These are phyloP conservation scores for Verticillium dahliae DNA, from an alignment of 2,329 filamentous ascomycete genomes.

Conservation along the genomic window DNA sequence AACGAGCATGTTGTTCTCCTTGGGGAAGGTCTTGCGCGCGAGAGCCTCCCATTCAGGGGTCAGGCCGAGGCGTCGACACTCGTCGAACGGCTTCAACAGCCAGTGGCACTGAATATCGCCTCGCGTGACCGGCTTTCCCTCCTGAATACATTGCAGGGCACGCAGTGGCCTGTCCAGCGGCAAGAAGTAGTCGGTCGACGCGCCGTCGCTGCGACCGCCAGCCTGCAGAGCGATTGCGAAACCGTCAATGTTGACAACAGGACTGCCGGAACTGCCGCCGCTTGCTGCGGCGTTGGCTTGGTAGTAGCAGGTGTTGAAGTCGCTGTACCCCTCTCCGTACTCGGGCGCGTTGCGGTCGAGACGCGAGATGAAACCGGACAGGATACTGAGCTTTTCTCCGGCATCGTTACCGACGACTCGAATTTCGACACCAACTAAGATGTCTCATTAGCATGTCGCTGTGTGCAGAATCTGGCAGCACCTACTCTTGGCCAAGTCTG, in stretches of 20 bases:
- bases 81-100: conserved; percentile 94
- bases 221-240: conserved; percentile 89
- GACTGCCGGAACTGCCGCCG: conserved; percentile 95
- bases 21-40: conserved; percentile 76
- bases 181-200: conserved; percentile 95
- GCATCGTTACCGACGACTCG: conserved; percentile 97
- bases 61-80: conserved; percentile 84
- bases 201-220: conserved; percentile 86
- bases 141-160: conserved; percentile 78
- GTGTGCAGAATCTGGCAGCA: background rate
- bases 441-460: conserved; percentile 9
- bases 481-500: conserved; percentile 68
- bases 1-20: conserved; percentile 94
- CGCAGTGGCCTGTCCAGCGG: conserved; percentile 85
- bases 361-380: conserved; percentile 94
- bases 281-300: conserved; percentile 96
- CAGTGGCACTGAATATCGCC: conserved; percentile 99
- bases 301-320: conserved; percentile 95
- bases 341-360: conserved; percentile 95
- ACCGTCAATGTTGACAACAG: conserved; percentile 92
- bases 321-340: conserved; percentile 95
- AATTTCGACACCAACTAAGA: conserved; percentile 78
- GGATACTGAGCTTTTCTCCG: conserved; percentile 94
- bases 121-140: conserved; percentile 68
- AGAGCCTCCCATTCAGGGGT: conserved; percentile 80